Percentiles rank a stretch among this genome's conserved stretches.
Conservation (phyloP, 176 grass and related monocot genomes). For the sorghum (Sorghum bicolor) region DNA sequence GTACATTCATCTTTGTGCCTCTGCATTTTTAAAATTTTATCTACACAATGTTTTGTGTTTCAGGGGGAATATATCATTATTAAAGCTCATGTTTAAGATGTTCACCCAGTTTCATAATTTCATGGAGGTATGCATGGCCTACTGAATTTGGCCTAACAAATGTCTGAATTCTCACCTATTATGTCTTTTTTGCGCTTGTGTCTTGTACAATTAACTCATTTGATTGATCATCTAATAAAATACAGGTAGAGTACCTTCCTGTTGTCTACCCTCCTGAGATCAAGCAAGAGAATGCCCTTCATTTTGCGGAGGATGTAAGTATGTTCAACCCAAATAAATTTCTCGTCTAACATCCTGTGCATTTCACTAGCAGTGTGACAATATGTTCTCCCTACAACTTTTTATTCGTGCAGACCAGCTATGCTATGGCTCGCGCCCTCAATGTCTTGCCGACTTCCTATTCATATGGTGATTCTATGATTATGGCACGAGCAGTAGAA, state of each 20-base stretch:
- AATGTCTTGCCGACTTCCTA: constrained; percentile 80
- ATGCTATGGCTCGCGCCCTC: constrained; percentile 70
- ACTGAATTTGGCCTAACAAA: neutral
- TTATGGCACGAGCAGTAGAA: constrained; percentile 62
- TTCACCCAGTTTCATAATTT: constrained; percentile 99
- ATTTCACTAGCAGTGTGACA: constrained; percentile 4
- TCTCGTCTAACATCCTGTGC: neutral
- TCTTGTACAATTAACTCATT: neutral
- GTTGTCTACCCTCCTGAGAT: constrained; percentile 83
- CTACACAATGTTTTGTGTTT: constrained; percentile 22
- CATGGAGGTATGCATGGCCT: constrained; percentile 82
- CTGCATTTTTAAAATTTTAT: neutral
- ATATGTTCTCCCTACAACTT: neutral
- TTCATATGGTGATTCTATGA: constrained; percentile 83
- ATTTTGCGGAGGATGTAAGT: constrained; percentile 77
- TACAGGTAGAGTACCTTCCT: constrained; percentile 92
- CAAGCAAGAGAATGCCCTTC: constrained; percentile 66
- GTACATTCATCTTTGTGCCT: constrained; percentile 18
- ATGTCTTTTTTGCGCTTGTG: neutral
- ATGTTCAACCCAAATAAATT: neutral
- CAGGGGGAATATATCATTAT: constrained; percentile 91
- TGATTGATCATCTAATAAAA: constrained; percentile 5
- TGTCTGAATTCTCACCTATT: neutral
- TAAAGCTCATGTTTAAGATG: constrained; percentile 93
- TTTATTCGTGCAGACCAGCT: constrained; percentile 62